phyloP scores from a whole-genome alignment of 768 basidiomycete genomes.

The Candolleomyces efflorescens region DNA sequence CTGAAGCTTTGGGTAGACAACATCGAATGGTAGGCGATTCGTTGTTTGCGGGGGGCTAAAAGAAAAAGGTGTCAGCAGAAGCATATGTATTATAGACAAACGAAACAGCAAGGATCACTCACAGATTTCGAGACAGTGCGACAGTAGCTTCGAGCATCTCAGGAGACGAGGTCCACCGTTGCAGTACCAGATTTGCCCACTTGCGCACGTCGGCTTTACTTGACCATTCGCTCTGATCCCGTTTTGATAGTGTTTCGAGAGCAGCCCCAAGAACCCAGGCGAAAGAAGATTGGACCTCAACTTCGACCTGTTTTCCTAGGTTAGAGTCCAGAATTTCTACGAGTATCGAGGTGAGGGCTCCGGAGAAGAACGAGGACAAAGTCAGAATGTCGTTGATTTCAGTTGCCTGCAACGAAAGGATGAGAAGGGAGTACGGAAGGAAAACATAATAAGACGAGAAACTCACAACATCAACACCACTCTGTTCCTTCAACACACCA shows the following conservation, averaged over 20 bases:
- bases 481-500: slow-evolving; percentile 33
- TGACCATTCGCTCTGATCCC: slow-evolving; percentile 42
- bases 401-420: slow-evolving; percentile 31
- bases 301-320: slow-evolving; percentile 25
- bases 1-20: slow-evolving; percentile 50
- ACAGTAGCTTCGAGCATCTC: slow-evolving; percentile 48
- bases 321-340: slow-evolving; percentile 40
- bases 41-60: slow-evolving; percentile 21
- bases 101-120: slow-evolving; percentile 33
- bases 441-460: background rate
- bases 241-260: slow-evolving; percentile 46
- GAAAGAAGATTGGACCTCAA: slow-evolving; percentile 22
- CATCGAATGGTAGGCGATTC: slow-evolving; percentile 34
- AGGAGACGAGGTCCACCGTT: slow-evolving; percentile 57
- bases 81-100: too few relatives aligned
- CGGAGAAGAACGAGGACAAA: slow-evolving; percentile 49
- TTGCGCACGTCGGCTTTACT: slow-evolving; percentile 38
- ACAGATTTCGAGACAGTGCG: slow-evolving; percentile 31
- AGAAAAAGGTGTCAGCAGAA: background rate
- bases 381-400: slow-evolving; percentile 53
- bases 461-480: slow-evolving; percentile 38
- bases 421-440: background rate
- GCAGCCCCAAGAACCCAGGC: slow-evolving; percentile 62
- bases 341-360: slow-evolving; percentile 36
- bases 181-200: slow-evolving; percentile 45